Evolutionary conservation across 306 rosid genomes (phyloP).

Genomic region (Gastrolobium villosum): DNA sequence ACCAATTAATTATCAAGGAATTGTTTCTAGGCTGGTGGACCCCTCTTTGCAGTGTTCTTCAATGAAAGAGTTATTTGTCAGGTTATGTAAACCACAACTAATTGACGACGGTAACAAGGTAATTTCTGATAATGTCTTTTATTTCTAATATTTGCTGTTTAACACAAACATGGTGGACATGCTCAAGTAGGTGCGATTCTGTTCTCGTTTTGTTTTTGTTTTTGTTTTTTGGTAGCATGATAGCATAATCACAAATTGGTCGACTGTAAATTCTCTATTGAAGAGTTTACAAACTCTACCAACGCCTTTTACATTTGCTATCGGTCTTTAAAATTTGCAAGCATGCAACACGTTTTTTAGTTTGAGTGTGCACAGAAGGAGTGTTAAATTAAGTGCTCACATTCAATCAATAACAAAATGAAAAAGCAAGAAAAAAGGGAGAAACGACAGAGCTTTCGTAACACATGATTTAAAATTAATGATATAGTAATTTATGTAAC

Average conservation of each 20-base stretch:
- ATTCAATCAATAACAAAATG: background rate
- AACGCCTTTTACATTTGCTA: background rate
- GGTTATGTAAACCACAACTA: constrained; percentile 61
- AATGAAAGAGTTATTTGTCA: constrained; percentile 58
- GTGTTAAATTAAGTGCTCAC: background rate
- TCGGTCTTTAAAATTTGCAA: background rate
- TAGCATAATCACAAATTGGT: constrained; percentile 27
- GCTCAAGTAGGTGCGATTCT: background rate
- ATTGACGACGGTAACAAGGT: constrained; percentile 65
- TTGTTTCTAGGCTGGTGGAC: constrained; percentile 56
- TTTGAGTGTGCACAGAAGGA: too few relatives aligned
- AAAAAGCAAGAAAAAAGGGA: background rate
- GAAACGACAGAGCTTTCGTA: background rate
- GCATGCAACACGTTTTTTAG: background rate
- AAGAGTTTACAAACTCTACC: constrained; percentile 19
- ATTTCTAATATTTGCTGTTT: background rate
- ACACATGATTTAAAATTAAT: too few relatives aligned
- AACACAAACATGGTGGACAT: background rate
- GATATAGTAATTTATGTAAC: too few relatives aligned
- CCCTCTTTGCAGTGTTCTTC: constrained; percentile 56
- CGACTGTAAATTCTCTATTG: background rate
- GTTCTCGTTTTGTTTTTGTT: background rate
- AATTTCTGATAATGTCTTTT: background rate
- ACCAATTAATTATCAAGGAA: constrained; percentile 51
- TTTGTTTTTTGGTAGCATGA: background rate